Evolutionary conservation across 2,329 filamentous ascomycete species (phyloP).

Genomic region (Fusarium staphyleae): DNA sequence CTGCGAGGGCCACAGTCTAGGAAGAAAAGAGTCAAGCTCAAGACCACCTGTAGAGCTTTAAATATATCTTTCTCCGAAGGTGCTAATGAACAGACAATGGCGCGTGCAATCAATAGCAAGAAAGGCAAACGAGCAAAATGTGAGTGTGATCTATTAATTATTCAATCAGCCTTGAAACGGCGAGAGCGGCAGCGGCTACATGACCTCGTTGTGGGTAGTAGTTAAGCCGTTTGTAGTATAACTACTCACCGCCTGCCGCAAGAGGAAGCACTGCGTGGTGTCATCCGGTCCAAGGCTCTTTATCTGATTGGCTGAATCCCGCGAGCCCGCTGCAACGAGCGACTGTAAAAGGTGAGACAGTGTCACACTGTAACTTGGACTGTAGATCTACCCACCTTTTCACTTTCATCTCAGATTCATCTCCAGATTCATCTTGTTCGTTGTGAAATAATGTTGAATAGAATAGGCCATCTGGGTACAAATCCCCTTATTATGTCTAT

Average conservation of each 20-base stretch:
- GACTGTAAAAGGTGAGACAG: constrained; percentile 4
- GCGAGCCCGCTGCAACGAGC: neutral
- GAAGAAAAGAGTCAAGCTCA: constrained; percentile 1
- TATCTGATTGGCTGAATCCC: constrained; percentile 24
- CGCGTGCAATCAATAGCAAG: neutral
- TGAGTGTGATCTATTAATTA: constrained; percentile 2
- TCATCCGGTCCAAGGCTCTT: constrained; percentile 3
- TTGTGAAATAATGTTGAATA: neutral
- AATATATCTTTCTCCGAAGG: neutral
- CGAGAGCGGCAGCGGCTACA: constrained; percentile 21
- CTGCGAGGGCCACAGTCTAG: constrained; percentile 6
- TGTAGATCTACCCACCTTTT: neutral
- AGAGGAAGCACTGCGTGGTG: constrained; percentile 10
- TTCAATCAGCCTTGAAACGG: constrained; percentile 17
- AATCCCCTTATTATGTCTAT: neutral
- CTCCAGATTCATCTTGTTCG: neutral
- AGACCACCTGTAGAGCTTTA: neutral
- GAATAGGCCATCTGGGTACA: neutral
- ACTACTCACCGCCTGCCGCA: constrained; percentile 37
- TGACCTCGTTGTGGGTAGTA: constrained; percentile 35
- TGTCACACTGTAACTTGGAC: constrained; percentile 10
- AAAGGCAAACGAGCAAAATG: neutral
- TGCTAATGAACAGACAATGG: neutral
- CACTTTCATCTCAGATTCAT: neutral
- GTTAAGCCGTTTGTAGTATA: neutral